These are phyloP conservation scores for Blastomyces parvus DNA, from an alignment of 2,329 filamentous ascomycete genomes.

Conservation along the genomic window DNA sequence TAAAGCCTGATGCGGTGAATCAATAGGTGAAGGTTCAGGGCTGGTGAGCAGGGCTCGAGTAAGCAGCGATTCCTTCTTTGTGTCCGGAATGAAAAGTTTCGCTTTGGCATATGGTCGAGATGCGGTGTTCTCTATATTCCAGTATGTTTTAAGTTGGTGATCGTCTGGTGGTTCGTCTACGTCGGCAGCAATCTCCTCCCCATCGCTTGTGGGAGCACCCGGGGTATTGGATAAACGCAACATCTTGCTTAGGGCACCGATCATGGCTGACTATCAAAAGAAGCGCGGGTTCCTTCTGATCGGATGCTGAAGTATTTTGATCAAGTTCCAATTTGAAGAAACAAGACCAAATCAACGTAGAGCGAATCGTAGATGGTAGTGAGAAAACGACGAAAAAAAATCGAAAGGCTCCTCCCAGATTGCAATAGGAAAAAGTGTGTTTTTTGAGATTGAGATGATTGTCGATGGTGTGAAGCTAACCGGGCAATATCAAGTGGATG, in stretches of 20 bases:
- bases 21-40: slow-evolving; percentile 42
- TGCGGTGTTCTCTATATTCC: slow-evolving; percentile 20
- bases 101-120: slow-evolving; percentile 40
- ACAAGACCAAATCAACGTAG: neutral
- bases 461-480: slow-evolving; percentile 2
- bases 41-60: slow-evolving; percentile 70
- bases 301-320: neutral
- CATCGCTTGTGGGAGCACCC: slow-evolving; percentile 31
- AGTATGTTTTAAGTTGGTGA: slow-evolving; percentile 10
- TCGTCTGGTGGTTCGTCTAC: slow-evolving; percentile 79
- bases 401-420: slow-evolving; percentile 3
- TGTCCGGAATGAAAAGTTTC: slow-evolving; percentile 37
- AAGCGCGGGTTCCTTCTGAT: neutral
- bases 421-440: neutral
- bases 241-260: slow-evolving; percentile 29
- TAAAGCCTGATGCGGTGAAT: slow-evolving; percentile 15
- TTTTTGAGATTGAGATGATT: neutral
- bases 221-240: slow-evolving; percentile 35
- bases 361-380: neutral
- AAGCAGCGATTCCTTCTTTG: slow-evolving; percentile 68
- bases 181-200: slow-evolving; percentile 62
- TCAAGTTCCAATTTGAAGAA: neutral
- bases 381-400: neutral
- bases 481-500: neutral
- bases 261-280: slow-evolving; percentile 5